A percentile compares a stretch with the other conserved stretches of the same genome.
Conservation (phyloP, 1,284 basidiomycete genomes). For the Ceratobasidium sp. region DNA sequence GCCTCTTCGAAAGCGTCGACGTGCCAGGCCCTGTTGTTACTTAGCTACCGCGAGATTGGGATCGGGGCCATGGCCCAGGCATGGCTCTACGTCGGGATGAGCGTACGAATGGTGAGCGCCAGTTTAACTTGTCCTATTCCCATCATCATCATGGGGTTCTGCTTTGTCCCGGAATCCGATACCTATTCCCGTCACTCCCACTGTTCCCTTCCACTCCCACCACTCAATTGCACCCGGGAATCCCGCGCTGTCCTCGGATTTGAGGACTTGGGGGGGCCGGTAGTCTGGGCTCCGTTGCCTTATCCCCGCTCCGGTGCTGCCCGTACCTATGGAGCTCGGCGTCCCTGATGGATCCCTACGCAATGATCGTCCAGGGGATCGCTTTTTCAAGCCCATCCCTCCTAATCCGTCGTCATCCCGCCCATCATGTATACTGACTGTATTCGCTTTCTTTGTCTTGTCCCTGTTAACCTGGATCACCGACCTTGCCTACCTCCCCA, state of each 20-base stretch:
- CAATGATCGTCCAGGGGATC: not conserved
- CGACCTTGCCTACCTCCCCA: too few species aligned
- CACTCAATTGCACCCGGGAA: not conserved
- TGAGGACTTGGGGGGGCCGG: too few species aligned
- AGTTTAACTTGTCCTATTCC: not conserved
- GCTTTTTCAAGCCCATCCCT: not conserved
- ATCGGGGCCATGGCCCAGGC: conserved; percentile 88
- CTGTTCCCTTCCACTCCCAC: not conserved
- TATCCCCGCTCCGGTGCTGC: conserved; percentile 2
- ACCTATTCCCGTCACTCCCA: too few species aligned
- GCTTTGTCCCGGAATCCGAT: too few species aligned
- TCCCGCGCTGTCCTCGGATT: not conserved
- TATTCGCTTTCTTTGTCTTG: not conserved
- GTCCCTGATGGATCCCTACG: not conserved
- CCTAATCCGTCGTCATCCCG: not conserved
- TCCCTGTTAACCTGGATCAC: too few species aligned
- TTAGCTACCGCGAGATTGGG: conserved; percentile 87
- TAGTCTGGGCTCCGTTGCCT: not conserved
- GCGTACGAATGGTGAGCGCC: conserved; percentile 46
- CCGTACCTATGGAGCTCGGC: not conserved
- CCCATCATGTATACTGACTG: not conserved
- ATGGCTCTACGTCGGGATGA: conserved; percentile 77
- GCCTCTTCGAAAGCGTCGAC: conserved; percentile 76
- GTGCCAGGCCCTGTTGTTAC: conserved; percentile 79
- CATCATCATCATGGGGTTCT: not conserved